phyloP scores from a whole-genome alignment of 2,329 filamentous ascomycete species.

The Apiospora aurea region DNA sequence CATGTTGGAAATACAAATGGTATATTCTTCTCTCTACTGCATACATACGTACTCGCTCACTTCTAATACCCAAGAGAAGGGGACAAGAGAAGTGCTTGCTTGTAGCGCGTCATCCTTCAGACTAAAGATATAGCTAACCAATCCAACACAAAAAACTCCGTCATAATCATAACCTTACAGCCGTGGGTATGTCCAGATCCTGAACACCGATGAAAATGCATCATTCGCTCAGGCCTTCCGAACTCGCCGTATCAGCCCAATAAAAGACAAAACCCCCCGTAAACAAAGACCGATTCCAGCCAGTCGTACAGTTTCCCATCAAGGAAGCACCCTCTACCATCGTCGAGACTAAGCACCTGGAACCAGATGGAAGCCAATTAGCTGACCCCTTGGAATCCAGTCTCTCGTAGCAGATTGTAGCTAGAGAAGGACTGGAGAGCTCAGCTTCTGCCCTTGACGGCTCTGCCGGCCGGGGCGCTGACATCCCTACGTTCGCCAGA shows the following conservation, averaged over 20 bases:
- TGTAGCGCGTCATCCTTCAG: not conserved
- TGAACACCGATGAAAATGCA: slow-evolving; percentile 28
- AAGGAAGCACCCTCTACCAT: not conserved
- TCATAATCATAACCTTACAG: slow-evolving; percentile 13
- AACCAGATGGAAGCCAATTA: not conserved
- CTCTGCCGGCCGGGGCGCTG: slow-evolving; percentile 52
- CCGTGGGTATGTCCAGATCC: slow-evolving; percentile 20
- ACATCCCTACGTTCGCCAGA: slow-evolving; percentile 57
- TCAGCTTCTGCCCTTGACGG: slow-evolving; percentile 35
- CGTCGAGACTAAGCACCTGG: not conserved
- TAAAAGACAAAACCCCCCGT: not conserved
- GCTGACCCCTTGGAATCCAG: not conserved
- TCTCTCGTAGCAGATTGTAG: not conserved
- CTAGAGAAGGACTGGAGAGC: too few relatives aligned
- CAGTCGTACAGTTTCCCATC: slow-evolving; percentile 18
- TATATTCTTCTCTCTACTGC: not conserved
- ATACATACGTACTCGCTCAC: not conserved
- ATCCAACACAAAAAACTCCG: slow-evolving; percentile 14
- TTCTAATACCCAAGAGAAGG: not conserved
- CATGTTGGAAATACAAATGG: not conserved
- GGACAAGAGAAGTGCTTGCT: not conserved
- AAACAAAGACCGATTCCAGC: slow-evolving; percentile 9
- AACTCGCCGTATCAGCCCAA: not conserved
- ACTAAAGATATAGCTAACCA: slow-evolving; percentile 8
- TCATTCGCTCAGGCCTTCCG: slow-evolving; percentile 19